These are phyloP conservation scores for Eutypella sp. DNA, from an alignment of 2,329 filamentous ascomycete species.

Conservation along the genomic window DNA sequence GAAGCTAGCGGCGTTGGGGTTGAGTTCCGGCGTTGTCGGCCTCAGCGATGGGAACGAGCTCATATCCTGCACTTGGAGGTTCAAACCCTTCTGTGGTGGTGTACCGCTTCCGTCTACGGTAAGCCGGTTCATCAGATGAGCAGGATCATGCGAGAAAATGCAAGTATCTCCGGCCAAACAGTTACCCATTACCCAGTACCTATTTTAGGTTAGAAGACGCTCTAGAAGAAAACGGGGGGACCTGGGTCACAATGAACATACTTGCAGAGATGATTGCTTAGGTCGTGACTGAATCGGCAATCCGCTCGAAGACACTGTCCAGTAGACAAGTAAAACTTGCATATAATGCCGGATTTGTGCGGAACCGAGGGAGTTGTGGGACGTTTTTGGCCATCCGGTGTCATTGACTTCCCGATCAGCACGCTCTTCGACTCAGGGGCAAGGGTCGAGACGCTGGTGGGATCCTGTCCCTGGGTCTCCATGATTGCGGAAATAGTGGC, in stretches of 20 bases:
- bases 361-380: slow-evolving; percentile 72
- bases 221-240: slow-evolving; percentile 25
- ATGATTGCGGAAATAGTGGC: slow-evolving; percentile 88
- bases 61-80: slow-evolving; percentile 76
- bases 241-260: slow-evolving; percentile 51
- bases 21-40: slow-evolving; percentile 53
- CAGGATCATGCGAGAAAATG: slow-evolving; percentile 94
- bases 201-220: slow-evolving; percentile 59
- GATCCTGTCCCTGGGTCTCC: slow-evolving; percentile 58
- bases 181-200: slow-evolving; percentile 94
- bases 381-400: slow-evolving; percentile 55
- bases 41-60: slow-evolving; percentile 79
- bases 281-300: slow-evolving; percentile 94
- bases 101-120: slow-evolving; percentile 65
- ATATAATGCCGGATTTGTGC: slow-evolving; percentile 82
- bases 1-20: slow-evolving; percentile 46
- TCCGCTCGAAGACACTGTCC: slow-evolving; percentile 95
- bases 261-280: slow-evolving; percentile 97
- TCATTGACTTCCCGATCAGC: slow-evolving; percentile 86
- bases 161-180: slow-evolving; percentile 91
- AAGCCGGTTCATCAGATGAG: slow-evolving; percentile 77
- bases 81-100: slow-evolving; percentile 59
- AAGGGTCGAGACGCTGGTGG: slow-evolving; percentile 35
- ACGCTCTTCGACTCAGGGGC: slow-evolving; percentile 60
- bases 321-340: slow-evolving; percentile 93